Base-by-base conservation (phyloP, 2,329 filamentous ascomycete species). In the Coniochaeta pulveracea region DNA sequence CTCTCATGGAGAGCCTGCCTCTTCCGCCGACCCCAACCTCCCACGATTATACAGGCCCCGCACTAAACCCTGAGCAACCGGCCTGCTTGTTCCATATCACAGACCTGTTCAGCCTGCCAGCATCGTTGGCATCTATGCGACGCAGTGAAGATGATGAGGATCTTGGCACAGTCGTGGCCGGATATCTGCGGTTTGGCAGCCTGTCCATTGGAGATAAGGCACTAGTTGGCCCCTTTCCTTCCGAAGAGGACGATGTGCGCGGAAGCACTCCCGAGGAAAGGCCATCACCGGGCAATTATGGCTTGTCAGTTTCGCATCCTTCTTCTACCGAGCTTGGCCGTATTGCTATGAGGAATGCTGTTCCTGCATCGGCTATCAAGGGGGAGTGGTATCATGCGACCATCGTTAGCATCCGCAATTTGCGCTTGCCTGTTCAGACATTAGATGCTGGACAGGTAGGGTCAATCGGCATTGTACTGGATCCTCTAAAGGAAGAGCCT, bases 391-490 rank as follows among this genome's bases (percentile, higher is more conserved):
- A 84, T 40, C 67, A 68, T 16, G 85, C 89, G 5, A 77, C 72
- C 26, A 76, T 96, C 34, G 78, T 84, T 27, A 96, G 88, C 45
- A 78, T 95, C 26, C 80, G 89, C 15, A 93, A 94, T 45, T 64
- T 98, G 7, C 76, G 89, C 5, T 64, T 95, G 3, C 85, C 89
- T 0, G 86, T 95, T 0, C 74, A 76, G 29, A 74, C 69, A 1
- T 66, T 96, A 6, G 69, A 78, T 33, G 69, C 78, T 11, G 85
- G 85, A 8, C 89, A 98, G 56, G 86, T 89, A 5, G 91, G 89
- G 1, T 95, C 88, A 0, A 71, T 98, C 34, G 89, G 88, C 0
- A 63, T 96, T 33, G 68, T 80, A 3, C 67, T 80, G n/a, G 61
- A 69, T 19, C 48, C 57, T 4, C 45, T 55, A 2, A 40, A 51